Percentiles rank a stretch among this genome's conserved stretches.
phyloP scores from a whole-genome alignment of 2,329 filamentous ascomycete genomes.

The Cladobotryum protrusum region DNA sequence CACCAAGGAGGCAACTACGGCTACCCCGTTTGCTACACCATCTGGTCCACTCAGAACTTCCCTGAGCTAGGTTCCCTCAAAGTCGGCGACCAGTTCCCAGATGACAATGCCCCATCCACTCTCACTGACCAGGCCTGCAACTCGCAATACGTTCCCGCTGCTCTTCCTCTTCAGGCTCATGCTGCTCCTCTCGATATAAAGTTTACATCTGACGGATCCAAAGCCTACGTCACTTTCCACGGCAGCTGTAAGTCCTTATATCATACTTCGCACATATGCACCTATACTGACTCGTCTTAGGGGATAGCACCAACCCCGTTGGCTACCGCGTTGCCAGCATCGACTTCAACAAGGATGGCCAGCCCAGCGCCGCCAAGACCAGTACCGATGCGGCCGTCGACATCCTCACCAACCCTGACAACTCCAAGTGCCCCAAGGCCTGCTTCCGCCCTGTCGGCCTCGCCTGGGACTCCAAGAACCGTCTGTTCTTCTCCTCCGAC shows the following conservation, averaged over 20 bases:
- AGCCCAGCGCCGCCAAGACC: constrained; percentile 31
- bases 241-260: constrained; percentile 53
- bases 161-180: constrained; percentile 57
- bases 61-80: constrained; percentile 35
- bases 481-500: constrained; percentile 59
- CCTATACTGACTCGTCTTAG: constrained; percentile 20
- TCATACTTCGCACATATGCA: background rate
- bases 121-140: constrained; percentile 41
- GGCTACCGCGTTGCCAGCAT: constrained; percentile 42
- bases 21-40: constrained; percentile 63
- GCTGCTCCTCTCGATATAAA: constrained; percentile 66
- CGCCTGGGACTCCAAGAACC: constrained; percentile 41
- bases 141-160: constrained; percentile 38
- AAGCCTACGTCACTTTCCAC: constrained; percentile 64
- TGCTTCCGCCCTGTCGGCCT: constrained; percentile 62
- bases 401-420: constrained; percentile 50
- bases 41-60: constrained; percentile 49
- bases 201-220: constrained; percentile 52
- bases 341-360: constrained; percentile 33
- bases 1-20: constrained; percentile 54
- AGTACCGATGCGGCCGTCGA: constrained; percentile 44
- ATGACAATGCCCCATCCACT: constrained; percentile 23
- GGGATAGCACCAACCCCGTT: constrained; percentile 35
- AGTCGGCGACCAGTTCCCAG: constrained; percentile 46
- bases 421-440: constrained; percentile 43